These are phyloP conservation scores for Phialophora macrospora DNA, from an alignment of 2,329 filamentous ascomycete genomes.

Conservation along the genomic window DNA sequence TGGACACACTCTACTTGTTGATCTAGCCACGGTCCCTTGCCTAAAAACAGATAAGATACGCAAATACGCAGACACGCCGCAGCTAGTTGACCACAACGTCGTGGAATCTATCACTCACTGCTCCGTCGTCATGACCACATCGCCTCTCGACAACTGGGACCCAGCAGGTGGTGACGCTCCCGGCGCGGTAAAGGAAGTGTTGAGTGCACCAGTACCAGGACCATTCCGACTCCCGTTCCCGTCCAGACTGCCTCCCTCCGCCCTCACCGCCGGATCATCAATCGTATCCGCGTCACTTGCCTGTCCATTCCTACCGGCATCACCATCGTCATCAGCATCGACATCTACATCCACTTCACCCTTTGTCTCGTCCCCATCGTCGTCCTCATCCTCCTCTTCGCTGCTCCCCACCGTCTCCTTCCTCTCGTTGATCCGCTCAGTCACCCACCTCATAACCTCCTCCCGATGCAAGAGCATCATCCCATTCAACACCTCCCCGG, in stretches of 20 bases:
- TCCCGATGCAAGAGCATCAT: constrained; percentile 62
- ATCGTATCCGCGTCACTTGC: constrained; percentile 27
- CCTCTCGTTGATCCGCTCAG: constrained; percentile 44
- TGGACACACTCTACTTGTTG: background rate
- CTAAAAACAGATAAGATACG: background rate
- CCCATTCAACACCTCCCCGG: constrained; percentile 54
- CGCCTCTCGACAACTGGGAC: constrained; percentile 8
- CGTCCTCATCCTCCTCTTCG: constrained; percentile 34
- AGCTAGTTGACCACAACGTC: background rate
- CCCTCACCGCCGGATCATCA: constrained; percentile 17
- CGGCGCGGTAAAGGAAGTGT: background rate
- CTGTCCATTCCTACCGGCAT: constrained; percentile 9
- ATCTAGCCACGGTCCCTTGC: background rate
- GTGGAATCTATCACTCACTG: constrained; percentile 13
- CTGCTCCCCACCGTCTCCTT: constrained; percentile 34
- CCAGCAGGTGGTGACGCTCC: background rate
- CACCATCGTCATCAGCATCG: constrained; percentile 1
- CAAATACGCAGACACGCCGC: background rate
- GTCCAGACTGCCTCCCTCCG: background rate
- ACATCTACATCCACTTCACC: background rate
- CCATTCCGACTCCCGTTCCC: background rate
- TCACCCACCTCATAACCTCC: constrained; percentile 56
- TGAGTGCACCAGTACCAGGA: background rate
- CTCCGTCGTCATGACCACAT: constrained; percentile 32
- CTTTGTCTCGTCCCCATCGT: constrained; percentile 24